These are phyloP conservation scores for Akanthomyces muscarius DNA, from an alignment of 2,329 filamentous ascomycete genomes.

Conservation along the genomic window DNA sequence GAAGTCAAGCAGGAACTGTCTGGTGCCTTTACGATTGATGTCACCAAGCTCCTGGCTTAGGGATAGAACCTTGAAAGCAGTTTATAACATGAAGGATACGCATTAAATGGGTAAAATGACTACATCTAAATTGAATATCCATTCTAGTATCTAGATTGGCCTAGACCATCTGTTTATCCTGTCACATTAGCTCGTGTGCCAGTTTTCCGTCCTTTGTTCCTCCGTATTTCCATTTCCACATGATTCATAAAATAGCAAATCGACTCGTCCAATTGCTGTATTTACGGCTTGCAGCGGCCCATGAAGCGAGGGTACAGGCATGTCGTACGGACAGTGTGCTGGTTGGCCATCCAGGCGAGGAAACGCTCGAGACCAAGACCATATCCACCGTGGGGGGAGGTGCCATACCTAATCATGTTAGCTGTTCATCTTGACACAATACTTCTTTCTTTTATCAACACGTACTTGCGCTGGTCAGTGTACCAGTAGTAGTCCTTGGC, in stretches of 20 bases:
- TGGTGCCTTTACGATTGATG: conserved; percentile 10
- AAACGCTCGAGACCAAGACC: conserved; percentile 84
- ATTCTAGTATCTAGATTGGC: neutral
- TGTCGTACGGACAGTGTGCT: conserved; percentile 60
- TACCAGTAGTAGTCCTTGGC: conserved; percentile 95
- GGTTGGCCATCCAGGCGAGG: conserved; percentile 61
- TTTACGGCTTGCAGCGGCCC: conserved; percentile 72
- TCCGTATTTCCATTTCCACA: neutral
- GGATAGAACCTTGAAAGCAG: neutral
- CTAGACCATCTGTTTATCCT: neutral
- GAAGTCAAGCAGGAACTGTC: conserved; percentile 14
- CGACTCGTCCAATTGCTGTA: conserved; percentile 15
- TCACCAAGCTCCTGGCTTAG: neutral
- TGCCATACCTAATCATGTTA: conserved; percentile 65
- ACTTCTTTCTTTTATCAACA: conserved; percentile 24
- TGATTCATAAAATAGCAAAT: conserved; percentile 19
- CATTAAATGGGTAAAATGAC: neutral
- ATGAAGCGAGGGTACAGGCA: conserved; percentile 79
- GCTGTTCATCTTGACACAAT: neutral
- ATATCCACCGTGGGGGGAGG: conserved; percentile 87
- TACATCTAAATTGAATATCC: neutral
- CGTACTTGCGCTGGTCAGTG: conserved; percentile 91
- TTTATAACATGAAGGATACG: neutral
- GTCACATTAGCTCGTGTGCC: neutral
- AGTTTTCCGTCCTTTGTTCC: neutral